These are phyloP conservation scores for Candida glucosophila DNA, from an alignment of 1,139 yeast species.

Conservation along the genomic window DNA sequence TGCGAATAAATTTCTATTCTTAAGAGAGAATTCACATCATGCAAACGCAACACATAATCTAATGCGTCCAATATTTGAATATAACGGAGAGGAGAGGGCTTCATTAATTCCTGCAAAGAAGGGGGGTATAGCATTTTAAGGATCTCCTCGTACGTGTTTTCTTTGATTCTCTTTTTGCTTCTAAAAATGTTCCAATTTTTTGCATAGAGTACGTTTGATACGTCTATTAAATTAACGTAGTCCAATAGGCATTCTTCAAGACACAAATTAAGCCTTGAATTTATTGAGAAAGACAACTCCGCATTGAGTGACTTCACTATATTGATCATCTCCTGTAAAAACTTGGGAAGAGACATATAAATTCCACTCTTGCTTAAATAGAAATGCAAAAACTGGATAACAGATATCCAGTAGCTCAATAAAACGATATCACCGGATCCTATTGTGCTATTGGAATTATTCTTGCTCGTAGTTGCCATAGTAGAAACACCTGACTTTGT, in stretches of 20 bases:
- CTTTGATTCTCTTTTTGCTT: constrained; percentile 32
- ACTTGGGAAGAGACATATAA: constrained; percentile 43
- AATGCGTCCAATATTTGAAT: constrained; percentile 86
- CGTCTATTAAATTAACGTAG: constrained; percentile 59
- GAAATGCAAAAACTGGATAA: constrained; percentile 57
- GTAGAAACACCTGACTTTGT: constrained; percentile 54
- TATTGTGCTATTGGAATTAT: constrained; percentile 13
- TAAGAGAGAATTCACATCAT: constrained; percentile 68
- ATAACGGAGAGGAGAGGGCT: constrained; percentile 81
- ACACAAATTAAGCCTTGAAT: constrained; percentile 46
- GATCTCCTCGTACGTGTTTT: constrained; percentile 55
- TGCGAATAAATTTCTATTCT: constrained; percentile 71
- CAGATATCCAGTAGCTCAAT: constrained; percentile 68
- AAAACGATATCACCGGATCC: constrained; percentile 59
- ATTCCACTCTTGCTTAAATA: constrained; percentile 51
- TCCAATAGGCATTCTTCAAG: constrained; percentile 58
- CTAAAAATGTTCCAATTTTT: constrained; percentile 73
- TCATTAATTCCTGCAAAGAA: constrained; percentile 47
- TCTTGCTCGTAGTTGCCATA: constrained; percentile 28
- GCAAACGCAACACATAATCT: constrained; percentile 75
- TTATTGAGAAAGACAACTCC: constrained; percentile 57
- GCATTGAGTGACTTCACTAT: constrained; percentile 54
- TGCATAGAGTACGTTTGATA: constrained; percentile 51
- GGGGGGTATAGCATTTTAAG: constrained; percentile 68
- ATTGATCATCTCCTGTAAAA: constrained; percentile 53